These are phyloP conservation scores for Cornus suecica DNA, from an alignment of 148 eudicot species.

Conservation along the genomic window DNA sequence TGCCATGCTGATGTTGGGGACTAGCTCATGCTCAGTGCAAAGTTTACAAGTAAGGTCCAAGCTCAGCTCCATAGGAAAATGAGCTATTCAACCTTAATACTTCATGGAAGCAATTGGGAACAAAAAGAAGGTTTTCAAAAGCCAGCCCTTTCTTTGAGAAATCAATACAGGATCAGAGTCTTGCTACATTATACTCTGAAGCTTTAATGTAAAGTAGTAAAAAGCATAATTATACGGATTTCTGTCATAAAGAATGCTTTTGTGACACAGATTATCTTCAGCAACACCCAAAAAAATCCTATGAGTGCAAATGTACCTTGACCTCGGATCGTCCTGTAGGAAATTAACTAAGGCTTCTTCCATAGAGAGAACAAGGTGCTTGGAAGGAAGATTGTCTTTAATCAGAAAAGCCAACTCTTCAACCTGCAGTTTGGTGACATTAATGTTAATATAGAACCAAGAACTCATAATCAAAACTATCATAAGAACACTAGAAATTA, in stretches of 20 bases:
- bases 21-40: too few relatives aligned
- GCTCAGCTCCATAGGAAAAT: too few relatives aligned
- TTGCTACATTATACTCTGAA: neutral
- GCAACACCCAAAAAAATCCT: neutral
- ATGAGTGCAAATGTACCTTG: constrained; percentile 44
- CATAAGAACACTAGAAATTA: neutral
- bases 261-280: neutral
- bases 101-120: neutral
- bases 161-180: neutral
- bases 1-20: too few relatives aligned
- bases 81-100: too few relatives aligned
- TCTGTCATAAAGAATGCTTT: neutral
- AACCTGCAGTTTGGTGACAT: constrained; percentile 46
- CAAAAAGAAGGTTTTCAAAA: neutral
- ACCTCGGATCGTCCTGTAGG: constrained; percentile 76
- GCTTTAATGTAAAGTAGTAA: neutral
- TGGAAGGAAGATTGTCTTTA: constrained; percentile 77
- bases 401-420: constrained; percentile 93
- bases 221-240: neutral
- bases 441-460: neutral
- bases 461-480: neutral
- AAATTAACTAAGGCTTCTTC: constrained; percentile 76
- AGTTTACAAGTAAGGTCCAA: too few relatives aligned
- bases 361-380: constrained; percentile 77
- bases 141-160: neutral